Evolutionary conservation across 495 filamentous ascomycete species (phyloP), one percentile per base, ranked within the genome.

Genomic region (Saxophila tyrrhenica): DNA sequence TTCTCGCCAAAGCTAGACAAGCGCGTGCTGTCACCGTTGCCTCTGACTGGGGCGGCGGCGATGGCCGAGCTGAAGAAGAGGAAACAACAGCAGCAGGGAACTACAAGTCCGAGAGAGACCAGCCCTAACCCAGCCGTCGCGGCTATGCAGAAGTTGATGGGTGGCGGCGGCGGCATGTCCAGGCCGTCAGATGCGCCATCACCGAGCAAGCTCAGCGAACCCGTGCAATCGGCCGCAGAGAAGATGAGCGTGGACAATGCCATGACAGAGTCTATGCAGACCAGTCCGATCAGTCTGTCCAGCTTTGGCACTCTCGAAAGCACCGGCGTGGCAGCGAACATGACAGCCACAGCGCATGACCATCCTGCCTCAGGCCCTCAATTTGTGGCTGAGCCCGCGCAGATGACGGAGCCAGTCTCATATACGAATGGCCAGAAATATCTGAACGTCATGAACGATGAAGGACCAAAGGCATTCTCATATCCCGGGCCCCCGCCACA

Each of bases 131-230:
- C 77, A 46, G 72, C 69, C 3, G 69, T 75, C n/a, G 70, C 70
- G 51, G 73, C 71, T 8, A 64, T 82, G 54, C 70, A 73, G 22
- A 72, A 74, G 19, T 67, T 83, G n/a, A 70, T 83, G 67, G 75
- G 75, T 20, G 70, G 70, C 24, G 73, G 23, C 21, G 66, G 21
- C 67, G 70, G 70, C 19, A 75, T 81, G 67, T 81, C 75, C 64
- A 76, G 71, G 45, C 65, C 75, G 11, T 71, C 73, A 38, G 71
- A 74, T 61, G 68, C 64, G 23, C 68, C 71, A 1, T 46, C 64
- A 16, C 62, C 65, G 17, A 65, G 61, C 35, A 64, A 62, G 21
- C 67, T 72, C 62, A 73, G 67, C 49, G 68, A 72, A 48, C 69
- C 69, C 16, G 48, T 73, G 54, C 66, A 64, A 9, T 68, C 64